phyloP scores from a whole-genome alignment of 2,329 filamentous ascomycete species.

The Chaetomium olivaceum region DNA sequence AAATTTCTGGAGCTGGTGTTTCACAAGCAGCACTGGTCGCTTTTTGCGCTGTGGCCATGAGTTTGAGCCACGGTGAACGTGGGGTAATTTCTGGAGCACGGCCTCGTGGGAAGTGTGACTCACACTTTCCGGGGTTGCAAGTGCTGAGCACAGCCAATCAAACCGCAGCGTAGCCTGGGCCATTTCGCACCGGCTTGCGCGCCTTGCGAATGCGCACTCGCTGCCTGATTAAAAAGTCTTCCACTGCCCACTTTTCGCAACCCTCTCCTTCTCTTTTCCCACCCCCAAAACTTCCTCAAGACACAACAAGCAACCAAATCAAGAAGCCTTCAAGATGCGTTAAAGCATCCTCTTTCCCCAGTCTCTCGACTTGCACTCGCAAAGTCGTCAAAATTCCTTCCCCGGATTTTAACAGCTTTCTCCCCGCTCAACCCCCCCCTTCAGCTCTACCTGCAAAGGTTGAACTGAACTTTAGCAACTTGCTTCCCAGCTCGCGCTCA shows the following conservation, averaged over 20 bases:
- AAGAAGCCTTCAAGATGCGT: slow-evolving; percentile 57
- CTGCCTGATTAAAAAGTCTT: slow-evolving; percentile 52
- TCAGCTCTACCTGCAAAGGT: slow-evolving; percentile 59
- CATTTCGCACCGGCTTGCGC: slow-evolving; percentile 19
- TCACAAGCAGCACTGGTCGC: neutral
- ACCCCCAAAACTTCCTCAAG: slow-evolving; percentile 40
- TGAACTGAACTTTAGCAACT: slow-evolving; percentile 68
- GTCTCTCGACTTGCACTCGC: slow-evolving; percentile 36
- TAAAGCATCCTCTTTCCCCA: slow-evolving; percentile 51
- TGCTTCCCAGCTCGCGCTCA: slow-evolving; percentile 57
- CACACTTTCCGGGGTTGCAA: slow-evolving; percentile 33
- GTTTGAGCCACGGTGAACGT: neutral
- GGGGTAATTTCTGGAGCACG: slow-evolving; percentile 24
- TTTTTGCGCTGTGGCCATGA: neutral
- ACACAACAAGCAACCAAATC: slow-evolving; percentile 40
- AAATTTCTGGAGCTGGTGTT: neutral
- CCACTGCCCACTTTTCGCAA: slow-evolving; percentile 35
- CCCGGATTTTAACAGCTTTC: slow-evolving; percentile 35
- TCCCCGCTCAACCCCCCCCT: slow-evolving; percentile 50
- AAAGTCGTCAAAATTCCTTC: slow-evolving; percentile 57
- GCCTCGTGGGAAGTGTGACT: slow-evolving; percentile 31
- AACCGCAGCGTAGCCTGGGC: neutral
- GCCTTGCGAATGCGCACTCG: slow-evolving; percentile 35
- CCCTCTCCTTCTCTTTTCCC: slow-evolving; percentile 41
- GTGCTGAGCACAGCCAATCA: slow-evolving; percentile 26